Evolutionary conservation across 2,329 filamentous ascomycete species (phyloP).

Genomic region (Rutstroemia sp.): DNA sequence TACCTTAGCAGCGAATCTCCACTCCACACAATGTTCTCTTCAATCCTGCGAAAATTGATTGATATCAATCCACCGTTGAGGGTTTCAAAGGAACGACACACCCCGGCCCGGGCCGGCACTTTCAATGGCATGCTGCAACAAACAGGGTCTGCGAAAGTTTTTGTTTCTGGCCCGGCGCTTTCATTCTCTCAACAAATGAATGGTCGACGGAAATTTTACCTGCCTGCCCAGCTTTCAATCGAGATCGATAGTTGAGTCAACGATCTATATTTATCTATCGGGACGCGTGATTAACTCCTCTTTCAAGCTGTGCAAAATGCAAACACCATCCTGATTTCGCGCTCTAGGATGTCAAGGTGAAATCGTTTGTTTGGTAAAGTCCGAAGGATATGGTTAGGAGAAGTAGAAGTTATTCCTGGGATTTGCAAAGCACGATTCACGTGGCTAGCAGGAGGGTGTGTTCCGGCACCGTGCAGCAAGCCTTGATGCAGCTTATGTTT

Average conservation of each 20-base stretch:
- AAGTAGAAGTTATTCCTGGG: neutral
- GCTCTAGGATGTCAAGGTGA: neutral
- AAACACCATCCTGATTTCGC: neutral
- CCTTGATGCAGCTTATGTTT: constrained; percentile 2
- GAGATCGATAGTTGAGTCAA: constrained; percentile 1
- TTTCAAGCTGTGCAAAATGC: neutral
- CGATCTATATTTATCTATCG: neutral
- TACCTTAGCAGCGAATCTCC: neutral
- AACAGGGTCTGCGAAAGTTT: neutral
- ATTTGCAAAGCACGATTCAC: neutral
- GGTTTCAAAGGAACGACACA: neutral
- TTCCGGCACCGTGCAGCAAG: constrained; percentile 5
- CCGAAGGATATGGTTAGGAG: neutral
- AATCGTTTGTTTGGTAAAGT: neutral
- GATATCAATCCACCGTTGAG: constrained; percentile 3
- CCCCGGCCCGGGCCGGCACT: constrained; percentile 6
- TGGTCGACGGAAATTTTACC: neutral
- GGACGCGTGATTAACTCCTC: neutral
- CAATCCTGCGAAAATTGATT: neutral
- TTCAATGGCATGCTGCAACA: neutral
- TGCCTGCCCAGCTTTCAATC: neutral
- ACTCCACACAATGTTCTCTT: neutral
- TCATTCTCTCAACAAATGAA: neutral
- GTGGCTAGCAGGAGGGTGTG: constrained; percentile 1
- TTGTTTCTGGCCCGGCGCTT: neutral